Percentiles rank a stretch among this genome's conserved stretches.
phyloP scores from a whole-genome alignment of 306 rosid genomes.

The Luffa aegyptiaca region DNA sequence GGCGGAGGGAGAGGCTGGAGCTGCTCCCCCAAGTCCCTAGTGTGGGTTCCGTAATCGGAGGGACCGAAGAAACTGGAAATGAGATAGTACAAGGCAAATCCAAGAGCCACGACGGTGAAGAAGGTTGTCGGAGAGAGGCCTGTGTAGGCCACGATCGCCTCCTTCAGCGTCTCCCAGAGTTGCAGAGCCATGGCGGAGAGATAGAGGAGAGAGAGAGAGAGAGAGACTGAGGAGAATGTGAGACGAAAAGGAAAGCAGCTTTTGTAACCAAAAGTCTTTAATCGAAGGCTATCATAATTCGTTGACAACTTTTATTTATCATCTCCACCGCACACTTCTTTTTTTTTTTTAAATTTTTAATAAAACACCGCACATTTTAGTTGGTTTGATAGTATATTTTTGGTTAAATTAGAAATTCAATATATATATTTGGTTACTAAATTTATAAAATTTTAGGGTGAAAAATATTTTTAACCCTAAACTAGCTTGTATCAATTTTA shows the following conservation, averaged over 20 bases:
- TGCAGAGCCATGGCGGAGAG: conserved; percentile 50
- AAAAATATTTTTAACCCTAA: too few relatives aligned
- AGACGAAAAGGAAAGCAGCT: background rate
- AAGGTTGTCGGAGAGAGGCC: conserved; percentile 83
- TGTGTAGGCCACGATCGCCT: conserved; percentile 63
- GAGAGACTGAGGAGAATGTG: background rate
- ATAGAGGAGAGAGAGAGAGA: background rate
- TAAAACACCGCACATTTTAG: too few relatives aligned
- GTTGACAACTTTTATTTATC: too few relatives aligned
- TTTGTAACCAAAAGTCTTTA: background rate
- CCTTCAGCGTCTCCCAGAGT: conserved; percentile 77
- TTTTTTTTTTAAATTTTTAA: too few relatives aligned
- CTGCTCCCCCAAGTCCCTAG: conserved; percentile 26
- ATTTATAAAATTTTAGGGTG: too few relatives aligned
- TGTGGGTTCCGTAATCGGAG: conserved; percentile 10
- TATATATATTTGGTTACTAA: too few relatives aligned
- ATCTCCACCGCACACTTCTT: background rate
- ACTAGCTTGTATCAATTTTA: too few relatives aligned
- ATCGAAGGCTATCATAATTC: background rate
- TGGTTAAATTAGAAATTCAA: too few relatives aligned
- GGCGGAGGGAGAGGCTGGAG: conserved; percentile 69
- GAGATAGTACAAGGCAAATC: conserved; percentile 48
- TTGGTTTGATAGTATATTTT: too few relatives aligned
- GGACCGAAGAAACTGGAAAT: conserved; percentile 54
- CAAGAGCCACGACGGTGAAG: conserved; percentile 57